Percentiles rank a stretch among this genome's conserved stretches.
Conservation (phyloP, 768 basidiomycete genomes). For the Mycena filopes region DNA sequence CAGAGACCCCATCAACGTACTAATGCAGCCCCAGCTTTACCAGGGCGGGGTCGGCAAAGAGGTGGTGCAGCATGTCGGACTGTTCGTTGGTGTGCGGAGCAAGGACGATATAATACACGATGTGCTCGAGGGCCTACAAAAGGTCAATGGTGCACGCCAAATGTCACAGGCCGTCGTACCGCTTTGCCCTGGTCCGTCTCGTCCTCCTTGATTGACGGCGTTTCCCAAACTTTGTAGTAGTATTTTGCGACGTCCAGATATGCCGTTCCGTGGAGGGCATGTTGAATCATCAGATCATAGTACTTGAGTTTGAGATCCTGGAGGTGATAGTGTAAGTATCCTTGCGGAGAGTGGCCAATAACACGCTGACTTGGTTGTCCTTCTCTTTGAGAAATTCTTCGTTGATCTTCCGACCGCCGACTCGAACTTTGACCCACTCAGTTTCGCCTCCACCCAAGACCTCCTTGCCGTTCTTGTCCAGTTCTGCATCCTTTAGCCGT, state of each 20-base stretch:
- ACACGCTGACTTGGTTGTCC: constrained; percentile 77
- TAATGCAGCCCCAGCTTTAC: constrained; percentile 85
- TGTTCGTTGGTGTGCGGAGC: constrained; percentile 97
- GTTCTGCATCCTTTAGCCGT: constrained; percentile 76
- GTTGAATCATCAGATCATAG: constrained; percentile 96
- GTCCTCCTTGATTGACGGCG: constrained; percentile 92
- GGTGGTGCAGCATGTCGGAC: constrained; percentile 93
- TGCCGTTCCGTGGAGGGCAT: constrained; percentile 83
- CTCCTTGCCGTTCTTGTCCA: constrained; percentile 71
- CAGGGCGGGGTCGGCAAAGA: constrained; percentile 82
- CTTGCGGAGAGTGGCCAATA: neutral
- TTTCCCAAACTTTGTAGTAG: constrained; percentile 98
- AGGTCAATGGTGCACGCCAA: constrained; percentile 21
- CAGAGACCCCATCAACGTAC: constrained; percentile 56
- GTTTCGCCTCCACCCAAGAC: constrained; percentile 77
- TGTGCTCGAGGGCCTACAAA: constrained; percentile 88
- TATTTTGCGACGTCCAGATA: constrained; percentile 96
- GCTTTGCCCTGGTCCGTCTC: constrained; percentile 72
- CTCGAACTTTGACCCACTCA: constrained; percentile 93
- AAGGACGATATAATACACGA: constrained; percentile 93
- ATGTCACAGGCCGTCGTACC: constrained; percentile 53
- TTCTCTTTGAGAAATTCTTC: constrained; percentile 91
- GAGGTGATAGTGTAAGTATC: neutral
- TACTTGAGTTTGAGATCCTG: constrained; percentile 96
- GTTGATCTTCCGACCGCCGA: constrained; percentile 94